A percentile compares a stretch with the other conserved stretches of the same genome.
phyloP scores from a whole-genome alignment of 306 rosid species.

The Echinosophora koreensis region DNA sequence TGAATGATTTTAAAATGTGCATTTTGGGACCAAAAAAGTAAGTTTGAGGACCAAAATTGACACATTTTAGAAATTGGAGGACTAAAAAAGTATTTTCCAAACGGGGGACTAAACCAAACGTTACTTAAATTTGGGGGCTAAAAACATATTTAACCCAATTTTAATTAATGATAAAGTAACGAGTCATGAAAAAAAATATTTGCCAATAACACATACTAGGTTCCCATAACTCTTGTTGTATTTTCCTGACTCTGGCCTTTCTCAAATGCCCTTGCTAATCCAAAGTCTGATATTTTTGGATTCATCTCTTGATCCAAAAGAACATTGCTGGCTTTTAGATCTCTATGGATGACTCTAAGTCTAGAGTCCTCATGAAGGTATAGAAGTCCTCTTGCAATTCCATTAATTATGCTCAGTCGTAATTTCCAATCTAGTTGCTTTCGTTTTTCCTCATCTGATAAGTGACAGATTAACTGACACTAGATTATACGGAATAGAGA shows the following conservation, averaged over 20 bases:
- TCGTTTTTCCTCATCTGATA: conserved; percentile 49
- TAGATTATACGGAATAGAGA: neutral
- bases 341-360: conserved; percentile 60
- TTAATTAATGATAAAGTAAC: neutral
- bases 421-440: conserved; percentile 52
- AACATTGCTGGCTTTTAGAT: conserved; percentile 60
- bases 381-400: conserved; percentile 61
- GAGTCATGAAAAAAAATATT: neutral
- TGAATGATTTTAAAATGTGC: no score
- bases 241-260: conserved; percentile 51
- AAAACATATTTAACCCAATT: no score
- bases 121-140: no score
- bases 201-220: conserved; percentile 53
- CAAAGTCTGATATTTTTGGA: conserved; percentile 67
- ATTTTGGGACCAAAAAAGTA: no score
- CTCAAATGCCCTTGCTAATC: conserved; percentile 56
- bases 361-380: conserved; percentile 66
- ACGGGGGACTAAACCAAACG: no score
- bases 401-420: conserved; percentile 48
- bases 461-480: neutral
- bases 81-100: no score
- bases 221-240: conserved; percentile 61
- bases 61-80: no score
- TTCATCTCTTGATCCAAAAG: conserved; percentile 55
- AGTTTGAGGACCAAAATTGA: no score